Evolutionary conservation across 2,329 filamentous ascomycete genomes (phyloP), one percentile per base, ranked within the genome.

Genomic region (Moelleriella libera): DNA sequence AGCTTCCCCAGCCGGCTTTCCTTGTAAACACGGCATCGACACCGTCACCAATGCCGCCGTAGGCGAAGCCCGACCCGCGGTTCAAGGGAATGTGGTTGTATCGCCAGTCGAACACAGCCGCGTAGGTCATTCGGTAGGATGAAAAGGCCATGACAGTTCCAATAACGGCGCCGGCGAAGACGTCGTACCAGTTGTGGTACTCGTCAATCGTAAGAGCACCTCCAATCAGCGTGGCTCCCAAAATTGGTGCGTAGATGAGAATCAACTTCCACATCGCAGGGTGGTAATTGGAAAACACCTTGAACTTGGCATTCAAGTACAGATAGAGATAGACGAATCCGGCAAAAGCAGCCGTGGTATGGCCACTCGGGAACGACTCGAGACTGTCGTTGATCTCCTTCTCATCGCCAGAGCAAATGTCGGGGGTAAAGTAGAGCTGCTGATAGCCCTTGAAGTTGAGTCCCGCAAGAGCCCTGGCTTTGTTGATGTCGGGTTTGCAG

Each of bases 281-380:
- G 58, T 86, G 83, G 59, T 83, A 82, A 67, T 85, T 82, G 52
- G 76, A 68, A 55, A 80, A 86, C 48, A 86, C 75, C 70, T 87
- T 88, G 53, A 88, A 71, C 67, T 88, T 88, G 44, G 81, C 83
- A 61, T 88, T 88, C 43, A 88, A 74, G 65, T 87, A 88, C 1
- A 88, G 68, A 54, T 74, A 82, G 3, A 88, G 65, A 58, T 76
- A 88, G 28, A 85, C 71, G 54, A 85, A 83, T 5, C 82, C 82
- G 0, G 80, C 81, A 49, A 86, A 87, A 0, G 82, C 82, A 1
- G 83, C 83, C 0, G 83, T 85, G 5, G 80, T 80, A 62, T 88
- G 84, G 1, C 85, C 85, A 1, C 77, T 83, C 0, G 84, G 84
- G 62, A 88, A 82, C 0, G 78, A 82, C 58, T 85, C 80, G 0